Evolutionary conservation across 768 basidiomycete genomes (phyloP).

Genomic region (Trametopsis cervina): DNA sequence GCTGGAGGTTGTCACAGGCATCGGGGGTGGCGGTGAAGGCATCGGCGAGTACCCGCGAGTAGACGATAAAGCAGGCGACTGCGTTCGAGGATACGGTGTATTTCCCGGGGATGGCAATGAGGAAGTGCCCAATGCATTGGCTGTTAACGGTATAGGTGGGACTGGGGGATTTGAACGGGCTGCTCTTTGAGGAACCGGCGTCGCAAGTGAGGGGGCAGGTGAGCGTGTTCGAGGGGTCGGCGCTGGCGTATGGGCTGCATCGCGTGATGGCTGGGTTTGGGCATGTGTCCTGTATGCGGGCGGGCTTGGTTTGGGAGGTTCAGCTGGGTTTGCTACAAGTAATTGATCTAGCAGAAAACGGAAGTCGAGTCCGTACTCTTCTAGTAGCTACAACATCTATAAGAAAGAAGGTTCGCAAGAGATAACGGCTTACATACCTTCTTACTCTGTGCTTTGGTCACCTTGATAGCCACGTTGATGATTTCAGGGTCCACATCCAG

Average conservation of each 20-base stretch:
- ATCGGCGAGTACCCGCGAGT: slow-evolving; percentile 11
- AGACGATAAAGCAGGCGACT: slow-evolving; percentile 10
- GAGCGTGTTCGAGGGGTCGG: slow-evolving; percentile 19
- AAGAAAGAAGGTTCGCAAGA: not conserved
- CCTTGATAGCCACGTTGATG: slow-evolving; percentile 70
- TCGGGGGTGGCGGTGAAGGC: slow-evolving; percentile 3
- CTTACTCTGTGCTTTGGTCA: slow-evolving; percentile 74
- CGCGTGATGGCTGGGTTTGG: slow-evolving; percentile 23
- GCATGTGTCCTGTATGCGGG: slow-evolving; percentile 22
- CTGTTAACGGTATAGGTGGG: slow-evolving; percentile 11
- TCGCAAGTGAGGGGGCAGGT: slow-evolving; percentile 11
- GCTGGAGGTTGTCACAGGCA: not conserved
- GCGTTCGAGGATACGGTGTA: slow-evolving; percentile 6
- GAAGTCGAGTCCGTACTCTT: slow-evolving; percentile 93
- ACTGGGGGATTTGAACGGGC: slow-evolving; percentile 5
- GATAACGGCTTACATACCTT: slow-evolving; percentile 45
- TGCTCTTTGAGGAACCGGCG: slow-evolving; percentile 14
- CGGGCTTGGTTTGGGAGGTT: slow-evolving; percentile 19
- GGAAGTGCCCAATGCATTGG: slow-evolving; percentile 10
- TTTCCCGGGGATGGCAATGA: slow-evolving; percentile 13
- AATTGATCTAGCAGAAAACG: slow-evolving; percentile 83
- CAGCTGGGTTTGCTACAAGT: slow-evolving; percentile 45
- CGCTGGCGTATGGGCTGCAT: slow-evolving; percentile 25
- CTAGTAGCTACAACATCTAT: slow-evolving; percentile 50
- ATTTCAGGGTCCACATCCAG: slow-evolving; percentile 66